phyloP scores from a whole-genome alignment of 208 protist species.

The Baffinella frigidus region DNA sequence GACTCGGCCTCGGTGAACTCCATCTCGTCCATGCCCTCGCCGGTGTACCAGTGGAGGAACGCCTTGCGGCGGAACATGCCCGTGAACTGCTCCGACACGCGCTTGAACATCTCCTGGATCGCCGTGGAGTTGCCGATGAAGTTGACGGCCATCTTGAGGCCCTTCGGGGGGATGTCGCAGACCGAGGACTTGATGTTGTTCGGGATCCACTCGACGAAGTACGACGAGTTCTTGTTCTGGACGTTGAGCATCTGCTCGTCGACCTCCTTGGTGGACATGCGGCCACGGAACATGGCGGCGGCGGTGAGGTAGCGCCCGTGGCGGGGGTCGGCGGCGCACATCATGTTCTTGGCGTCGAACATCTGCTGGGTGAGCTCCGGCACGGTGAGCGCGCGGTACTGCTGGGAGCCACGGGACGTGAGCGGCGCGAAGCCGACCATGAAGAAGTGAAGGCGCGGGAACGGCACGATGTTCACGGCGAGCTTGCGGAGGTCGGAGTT shows the following conservation, averaged over 20 bases:
- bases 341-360: conserved; percentile 81
- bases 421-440: conserved; percentile 78
- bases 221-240: conserved; percentile 75
- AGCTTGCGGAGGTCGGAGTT: conserved; percentile 80
- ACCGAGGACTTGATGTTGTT: conserved; percentile 86
- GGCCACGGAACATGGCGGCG: conserved; percentile 75
- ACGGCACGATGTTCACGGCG: conserved; percentile 79
- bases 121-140: conserved; percentile 90
- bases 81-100: conserved; percentile 84
- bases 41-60: conserved; percentile 87
- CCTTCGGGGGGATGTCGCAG: conserved; percentile 84
- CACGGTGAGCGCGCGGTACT: conserved; percentile 75
- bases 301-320: conserved; percentile 79
- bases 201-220: conserved; percentile 84
- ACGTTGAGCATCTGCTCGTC: conserved; percentile 79
- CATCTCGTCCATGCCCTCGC: conserved; percentile 78
- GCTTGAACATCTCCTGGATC: conserved; percentile 89
- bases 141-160: conserved; percentile 78
- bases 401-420: conserved; percentile 62
- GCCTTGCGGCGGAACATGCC: conserved; percentile 84
- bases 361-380: conserved; percentile 80
- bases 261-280: conserved; percentile 81
- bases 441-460: conserved; percentile 83
- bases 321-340: conserved; percentile 75
- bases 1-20: conserved; percentile 87